Conservation (phyloP, 352 stramenopile genomes). For the Globisporangium mamillatum region DNA sequence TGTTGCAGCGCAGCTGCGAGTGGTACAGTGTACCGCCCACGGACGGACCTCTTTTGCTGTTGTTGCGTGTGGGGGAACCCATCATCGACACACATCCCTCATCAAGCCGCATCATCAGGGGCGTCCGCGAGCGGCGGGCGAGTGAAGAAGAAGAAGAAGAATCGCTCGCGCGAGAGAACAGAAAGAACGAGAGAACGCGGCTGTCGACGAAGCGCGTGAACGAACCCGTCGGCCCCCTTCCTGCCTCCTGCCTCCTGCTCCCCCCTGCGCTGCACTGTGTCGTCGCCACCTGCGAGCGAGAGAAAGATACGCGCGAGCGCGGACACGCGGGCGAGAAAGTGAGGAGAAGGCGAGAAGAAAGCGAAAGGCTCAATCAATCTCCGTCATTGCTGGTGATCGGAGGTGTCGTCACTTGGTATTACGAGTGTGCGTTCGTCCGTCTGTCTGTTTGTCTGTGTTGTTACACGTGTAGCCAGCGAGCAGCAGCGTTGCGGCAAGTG, state of each 20-base stretch:
- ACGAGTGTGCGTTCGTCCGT: neutral
- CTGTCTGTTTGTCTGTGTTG: neutral
- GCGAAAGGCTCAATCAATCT: neutral
- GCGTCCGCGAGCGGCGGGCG: neutral
- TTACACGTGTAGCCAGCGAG: neutral
- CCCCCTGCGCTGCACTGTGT: neutral
- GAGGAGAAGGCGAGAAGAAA: constrained; percentile 1
- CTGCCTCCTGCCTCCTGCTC: neutral
- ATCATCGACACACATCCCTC: constrained; percentile 7
- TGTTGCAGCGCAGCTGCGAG: neutral
- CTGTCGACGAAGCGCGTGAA: constrained; percentile 1
- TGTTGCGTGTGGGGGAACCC: constrained; percentile 2
- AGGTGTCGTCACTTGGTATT: too few relatives aligned
- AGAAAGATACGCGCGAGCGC: constrained; percentile 9
- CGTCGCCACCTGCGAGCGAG: neutral
- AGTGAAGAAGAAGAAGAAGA: constrained; percentile 8
- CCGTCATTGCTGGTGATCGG: too few relatives aligned
- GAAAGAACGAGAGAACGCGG: constrained; percentile 4
- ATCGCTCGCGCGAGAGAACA: constrained; percentile 4
- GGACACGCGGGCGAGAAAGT: neutral
- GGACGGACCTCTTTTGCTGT: constrained; percentile 4
- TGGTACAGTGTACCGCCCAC: constrained; percentile 1
- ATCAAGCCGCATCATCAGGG: constrained; percentile 10
- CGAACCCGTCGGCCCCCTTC: neutral
- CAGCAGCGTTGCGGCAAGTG: neutral